Evolutionary conservation across 805 yeast genomes (phyloP), one percentile per base, ranked within the genome.

Genomic region (Martiniozyma abietophila): DNA sequence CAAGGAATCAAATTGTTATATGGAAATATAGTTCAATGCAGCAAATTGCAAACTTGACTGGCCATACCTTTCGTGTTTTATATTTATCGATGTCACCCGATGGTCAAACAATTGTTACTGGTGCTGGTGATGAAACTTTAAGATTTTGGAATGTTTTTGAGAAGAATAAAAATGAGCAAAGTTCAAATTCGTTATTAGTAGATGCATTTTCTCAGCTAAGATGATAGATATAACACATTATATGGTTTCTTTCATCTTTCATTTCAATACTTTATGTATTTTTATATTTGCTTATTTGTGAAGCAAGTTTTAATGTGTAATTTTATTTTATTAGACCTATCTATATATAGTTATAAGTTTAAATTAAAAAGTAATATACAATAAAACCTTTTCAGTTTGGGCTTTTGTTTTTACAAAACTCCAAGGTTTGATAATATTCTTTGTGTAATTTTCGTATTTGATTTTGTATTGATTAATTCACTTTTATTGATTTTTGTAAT

Each of bases 51-150:
- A 83, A 88, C 16, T 69, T 92, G 35, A 84, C 94, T 10, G 98
- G 97, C 0, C 98, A 92, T 53, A 84, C 95, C 1, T 84, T 80
- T 51, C 68, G 98, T 42, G 97, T 92, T 9, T 63, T 92, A 32
- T 92, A 92, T 54, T 64, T 92, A 46, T 74, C 95, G 4, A 66
- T 89, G 61, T 81, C 95, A 14, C 95, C 96, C 0, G 97, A 92
- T 59, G 98, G 98, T 1, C 86, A 84, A 42, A 86, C 96, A 1
- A 80, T 92, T 10, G 98, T 89, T 3, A 88, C 98, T 0, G 98
- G 98, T 2, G 96, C 98, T 1, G 98, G 97, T 4, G 98, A 92
- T 59, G 98, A 92, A 56, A 92, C 98, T 0, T 62, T 92, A 37
- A 59, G 98, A 43, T 84, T 92, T 53, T 92, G 98, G 98, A 86